phyloP scores from a whole-genome alignment of 176 grass and related monocot species.

The Zoysia japonica region DNA sequence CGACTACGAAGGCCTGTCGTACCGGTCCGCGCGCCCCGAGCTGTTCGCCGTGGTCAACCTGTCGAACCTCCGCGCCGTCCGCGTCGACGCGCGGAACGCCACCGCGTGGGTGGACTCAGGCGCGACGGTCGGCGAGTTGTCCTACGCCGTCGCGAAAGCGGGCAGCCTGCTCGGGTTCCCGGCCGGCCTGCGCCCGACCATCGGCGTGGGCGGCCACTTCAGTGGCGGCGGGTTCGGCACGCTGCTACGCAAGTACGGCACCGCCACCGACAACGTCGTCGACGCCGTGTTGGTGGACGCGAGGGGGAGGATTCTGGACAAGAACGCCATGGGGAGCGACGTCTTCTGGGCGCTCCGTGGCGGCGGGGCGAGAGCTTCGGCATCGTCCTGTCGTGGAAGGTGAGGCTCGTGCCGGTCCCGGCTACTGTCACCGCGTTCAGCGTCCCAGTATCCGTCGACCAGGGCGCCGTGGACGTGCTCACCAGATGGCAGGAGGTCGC shows the following conservation, averaged over 20 bases:
- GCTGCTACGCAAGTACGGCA: slow-evolving; percentile 60
- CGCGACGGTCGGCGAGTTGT: slow-evolving; percentile 54
- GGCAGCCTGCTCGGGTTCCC: slow-evolving; percentile 43
- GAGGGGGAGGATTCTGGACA: slow-evolving; percentile 47
- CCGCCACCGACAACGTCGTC: slow-evolving; percentile 55
- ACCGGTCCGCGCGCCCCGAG: slow-evolving; percentile 39
- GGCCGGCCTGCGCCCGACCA: slow-evolving; percentile 54
- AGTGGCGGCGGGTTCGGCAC: slow-evolving; percentile 70
- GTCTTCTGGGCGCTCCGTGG: slow-evolving; percentile 60
- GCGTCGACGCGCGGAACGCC: not conserved
- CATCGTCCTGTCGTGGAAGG: too few relatives aligned
- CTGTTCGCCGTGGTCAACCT: slow-evolving; percentile 55
- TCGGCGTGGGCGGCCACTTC: slow-evolving; percentile 58
- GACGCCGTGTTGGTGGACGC: slow-evolving; percentile 56
- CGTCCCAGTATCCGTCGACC: too few relatives aligned
- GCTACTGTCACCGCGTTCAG: too few relatives aligned
- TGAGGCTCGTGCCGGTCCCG: too few relatives aligned
- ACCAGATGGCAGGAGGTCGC: too few relatives aligned
- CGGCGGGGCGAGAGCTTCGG: slow-evolving; percentile 32
- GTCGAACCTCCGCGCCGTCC: slow-evolving; percentile 32
- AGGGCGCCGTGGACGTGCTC: too few relatives aligned
- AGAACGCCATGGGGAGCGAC: slow-evolving; percentile 46
- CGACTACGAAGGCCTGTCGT: slow-evolving; percentile 77
- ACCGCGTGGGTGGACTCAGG: slow-evolving; percentile 71
- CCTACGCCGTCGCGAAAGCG: slow-evolving; percentile 49